Conservation (phyloP, 768 basidiomycete genomes). For the Gautieria morchelliformis region DNA sequence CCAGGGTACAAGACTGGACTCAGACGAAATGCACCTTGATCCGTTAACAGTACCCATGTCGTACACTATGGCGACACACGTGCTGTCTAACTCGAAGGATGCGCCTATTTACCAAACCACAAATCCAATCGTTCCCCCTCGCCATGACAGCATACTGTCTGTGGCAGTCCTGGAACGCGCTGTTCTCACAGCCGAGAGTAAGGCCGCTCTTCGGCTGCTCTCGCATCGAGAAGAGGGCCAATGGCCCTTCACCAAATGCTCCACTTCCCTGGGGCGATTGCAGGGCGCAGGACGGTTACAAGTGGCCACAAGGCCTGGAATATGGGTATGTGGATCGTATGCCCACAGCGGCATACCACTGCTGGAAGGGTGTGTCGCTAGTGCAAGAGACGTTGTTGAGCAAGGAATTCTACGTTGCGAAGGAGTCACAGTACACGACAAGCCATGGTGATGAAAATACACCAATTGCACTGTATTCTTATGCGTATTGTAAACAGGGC, state of each 20-base stretch:
- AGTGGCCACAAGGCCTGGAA: conserved; percentile 28
- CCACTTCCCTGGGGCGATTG: conserved; percentile 33
- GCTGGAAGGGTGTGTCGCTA: conserved; percentile 71
- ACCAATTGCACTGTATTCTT: neutral
- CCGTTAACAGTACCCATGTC: conserved; percentile 25
- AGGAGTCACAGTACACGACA: conserved; percentile 4
- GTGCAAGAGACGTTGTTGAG: conserved; percentile 47
- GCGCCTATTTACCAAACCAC: conserved; percentile 58
- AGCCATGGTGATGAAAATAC: neutral
- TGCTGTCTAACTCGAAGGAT: conserved; percentile 27
- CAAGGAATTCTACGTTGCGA: conserved; percentile 16
- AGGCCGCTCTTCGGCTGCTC: conserved; percentile 40
- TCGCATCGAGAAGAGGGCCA: conserved; percentile 29
- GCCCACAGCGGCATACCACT: conserved; percentile 65
- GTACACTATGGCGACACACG: conserved; percentile 67
- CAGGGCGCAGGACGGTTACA: conserved; percentile 36
- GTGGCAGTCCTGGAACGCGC: conserved; percentile 55
- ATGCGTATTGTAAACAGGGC: neutral
- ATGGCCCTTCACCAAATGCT: conserved; percentile 36
- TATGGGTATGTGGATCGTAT: conserved; percentile 70
- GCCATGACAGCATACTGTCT: conserved; percentile 39
- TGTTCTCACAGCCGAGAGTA: conserved; percentile 40
- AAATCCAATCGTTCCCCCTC: conserved; percentile 54
- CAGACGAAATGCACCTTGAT: neutral
- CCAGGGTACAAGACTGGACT: neutral